Conservation (phyloP, 2,329 filamentous ascomycete species). For the Nannizziopsis barbatae region DNA sequence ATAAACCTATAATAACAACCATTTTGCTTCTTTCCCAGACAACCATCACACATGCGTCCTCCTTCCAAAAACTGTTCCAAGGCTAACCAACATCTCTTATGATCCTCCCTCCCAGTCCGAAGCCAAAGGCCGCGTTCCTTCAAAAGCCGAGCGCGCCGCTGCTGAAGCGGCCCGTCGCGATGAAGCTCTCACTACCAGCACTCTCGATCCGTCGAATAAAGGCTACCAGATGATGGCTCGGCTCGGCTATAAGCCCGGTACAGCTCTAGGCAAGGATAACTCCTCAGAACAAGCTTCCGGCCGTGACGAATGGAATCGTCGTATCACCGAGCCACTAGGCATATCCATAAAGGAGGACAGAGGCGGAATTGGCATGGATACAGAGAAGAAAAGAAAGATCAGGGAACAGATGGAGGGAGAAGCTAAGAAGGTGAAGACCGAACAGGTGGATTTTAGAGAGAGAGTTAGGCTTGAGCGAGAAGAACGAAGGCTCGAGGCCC, state of each 20-base stretch:
- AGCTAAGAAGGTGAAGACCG: conserved; percentile 51
- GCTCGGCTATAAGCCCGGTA: conserved; percentile 76
- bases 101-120: conserved; percentile 48
- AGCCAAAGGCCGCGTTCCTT: conserved; percentile 52
- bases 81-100: conserved; percentile 56
- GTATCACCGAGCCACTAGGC: conserved; percentile 59
- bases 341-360: conserved; percentile 67
- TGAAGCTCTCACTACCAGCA: conserved; percentile 60
- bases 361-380: conserved; percentile 72
- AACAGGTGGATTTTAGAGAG: conserved; percentile 62
- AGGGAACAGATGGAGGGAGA: conserved; percentile 50
- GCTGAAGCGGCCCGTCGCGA: conserved; percentile 63
- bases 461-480: conserved; percentile 60
- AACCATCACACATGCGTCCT: conserved; percentile 43
- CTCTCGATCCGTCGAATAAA: conserved; percentile 66
- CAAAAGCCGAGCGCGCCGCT: conserved; percentile 71
- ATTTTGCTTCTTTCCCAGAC: neutral
- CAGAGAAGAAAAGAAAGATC: conserved; percentile 67
- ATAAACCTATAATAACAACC: conserved; percentile 5
- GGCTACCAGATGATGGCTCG: conserved; percentile 94
- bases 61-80: conserved; percentile 46
- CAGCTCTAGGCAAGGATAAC: conserved; percentile 56
- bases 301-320: conserved; percentile 22
- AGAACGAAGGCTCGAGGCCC: conserved; percentile 54
- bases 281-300: conserved; percentile 22